Evolutionary conservation across 805 yeast species (phyloP), one percentile per base, ranked within the genome.

Genomic region (Zygotorulaspora sp.): DNA sequence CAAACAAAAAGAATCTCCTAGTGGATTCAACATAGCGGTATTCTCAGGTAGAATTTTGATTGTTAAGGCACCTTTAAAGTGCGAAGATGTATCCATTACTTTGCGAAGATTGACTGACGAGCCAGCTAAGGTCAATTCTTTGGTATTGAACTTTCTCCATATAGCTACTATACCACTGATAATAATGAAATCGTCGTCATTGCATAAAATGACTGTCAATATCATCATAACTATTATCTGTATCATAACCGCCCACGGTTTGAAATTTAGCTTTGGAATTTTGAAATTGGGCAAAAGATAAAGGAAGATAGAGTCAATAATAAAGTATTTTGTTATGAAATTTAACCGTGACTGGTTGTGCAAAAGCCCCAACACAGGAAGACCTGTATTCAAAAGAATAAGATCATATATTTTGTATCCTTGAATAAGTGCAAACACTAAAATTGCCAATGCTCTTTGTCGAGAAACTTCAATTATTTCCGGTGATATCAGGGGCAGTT

Each of bases 31-130:
- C 52, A 71, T 68, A 4, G 94, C 96, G 0, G 94, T 81, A 30
- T 94, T 83, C 61, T 90, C 97, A 0, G 98, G 97, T 23, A 92
- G 66, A 44, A 84, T 83, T 53, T 89, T 83, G 44, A 92, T 81
- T 1, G 89, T 83, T 53, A 85, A 84, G 29, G 78, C 78, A 30
- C 98, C 98, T 52, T 77, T 82, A 58, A 89, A 83, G 58, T 88
- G 94, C 33, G 49, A 37, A 34, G 66, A 47, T 12, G 59, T 44
- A 44, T 64, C 50, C 36, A 56, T 10, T 29, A 45, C 32, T 24
- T 47, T 41, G 13, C 48, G 52, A 17, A 48, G 51, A 26, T 57
- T 60, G 3, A 72, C 63, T 0, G 74, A 49, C 25, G 68, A 69
- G 9, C 82, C 83, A 11, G 65, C 62, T 4, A 78, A 58, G n/a